Base-by-base conservation (phyloP, 1,284 basidiomycete genomes). In the Macrocystidia cucumis region DNA sequence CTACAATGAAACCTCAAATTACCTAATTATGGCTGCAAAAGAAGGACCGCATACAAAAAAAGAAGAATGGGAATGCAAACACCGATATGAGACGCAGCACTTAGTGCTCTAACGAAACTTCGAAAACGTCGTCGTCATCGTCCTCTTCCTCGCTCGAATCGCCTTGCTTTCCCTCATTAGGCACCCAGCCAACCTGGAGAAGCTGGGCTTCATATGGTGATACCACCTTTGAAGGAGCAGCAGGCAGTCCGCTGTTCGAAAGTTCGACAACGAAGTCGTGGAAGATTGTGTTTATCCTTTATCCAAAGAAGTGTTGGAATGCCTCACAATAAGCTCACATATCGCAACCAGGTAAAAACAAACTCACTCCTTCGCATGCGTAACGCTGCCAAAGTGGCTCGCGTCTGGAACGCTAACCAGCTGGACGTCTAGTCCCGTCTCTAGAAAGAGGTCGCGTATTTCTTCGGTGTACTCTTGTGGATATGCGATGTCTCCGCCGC, bases 371-470 rank as follows among this genome's bases (percentile, higher is more conserved):
- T 48, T 41, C 8, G 51, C 38, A 40, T 62, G 46, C 3, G 60
- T 59, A 3, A 57, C 48, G 31, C 46, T 50, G 9, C 59, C 56
- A 38, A 58, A 60, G 41, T 64, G 63, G 2, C 58, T 54, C 9
- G 61, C 62, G 19, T 46, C 48, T 2, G 45, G 35, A 2, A 64
- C 40, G 4, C 44, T 34, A 2, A 41, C 24, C 1, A 63, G 33
- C 8, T 48, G 39, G 9, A 51, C 59, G 11, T 55, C 31, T 7
- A 62, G 43, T 0, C 48, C 56, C 2, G 54, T 58, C 11, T 45
- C 40, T 23, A 44, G 20, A 22, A 65, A 37, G 4, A 29, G 29
- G n/a, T 51, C 39, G 3, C 42, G 34, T 3, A 62, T 46, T 29
- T 55, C 46, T 27, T 59, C 42, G 1, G 46, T 44, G 25, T 46